Base-by-base conservation (phyloP, 2,329 filamentous ascomycete species). In the Aspergillus puulaauensis region DNA sequence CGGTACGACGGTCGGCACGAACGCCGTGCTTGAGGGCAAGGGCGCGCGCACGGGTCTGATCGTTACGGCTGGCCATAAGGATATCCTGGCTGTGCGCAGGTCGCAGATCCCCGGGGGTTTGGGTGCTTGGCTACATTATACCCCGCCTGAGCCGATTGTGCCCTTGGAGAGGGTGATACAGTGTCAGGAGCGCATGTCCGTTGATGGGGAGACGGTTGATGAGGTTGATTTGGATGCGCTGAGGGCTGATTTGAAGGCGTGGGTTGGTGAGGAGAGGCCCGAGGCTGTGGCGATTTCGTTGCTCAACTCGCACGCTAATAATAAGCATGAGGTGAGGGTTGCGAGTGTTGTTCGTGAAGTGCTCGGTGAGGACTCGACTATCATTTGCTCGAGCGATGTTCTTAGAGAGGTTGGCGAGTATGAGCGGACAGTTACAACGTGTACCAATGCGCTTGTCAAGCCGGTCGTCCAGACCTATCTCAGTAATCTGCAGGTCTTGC, bases 41-140 rank as follows among this genome's bases (percentile, higher is more conserved):
- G 80, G 80, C 24, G 78, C 76, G n/a, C 76, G 75, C 31, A 74
- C 79, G 1, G 79, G 73, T 1, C 68, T 82, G 1, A 68, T 82
- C 31, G 77, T 81, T 11, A 82, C 80, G 1, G 72, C 75, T 2
- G 79, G 80, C 4, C 79, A 81, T 67, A 81, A 80, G 60, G 79
- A 81, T 61, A 75, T 82, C 45, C 67, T 82, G 49, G 75, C 75
- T 0, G 68, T 79, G 11, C 70, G 79, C 8, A 70, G 80, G 24
- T 80, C 77, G 19, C 79, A 82, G 55, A 82, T 82, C n/a, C 79
- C 80, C 0, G 80, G 80, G 3, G 78, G 78, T 3, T 66, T 82
- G 9, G 80, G 78, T 1, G 78, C 77, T 11, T 82, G 79, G 80
- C 74, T 82, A 57, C 76, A 78, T 52, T 82, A 73, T 60, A 69